Evolutionary conservation across 2,329 filamentous ascomycete genomes (phyloP).

Genomic region (Phialemoniopsis sp.): DNA sequence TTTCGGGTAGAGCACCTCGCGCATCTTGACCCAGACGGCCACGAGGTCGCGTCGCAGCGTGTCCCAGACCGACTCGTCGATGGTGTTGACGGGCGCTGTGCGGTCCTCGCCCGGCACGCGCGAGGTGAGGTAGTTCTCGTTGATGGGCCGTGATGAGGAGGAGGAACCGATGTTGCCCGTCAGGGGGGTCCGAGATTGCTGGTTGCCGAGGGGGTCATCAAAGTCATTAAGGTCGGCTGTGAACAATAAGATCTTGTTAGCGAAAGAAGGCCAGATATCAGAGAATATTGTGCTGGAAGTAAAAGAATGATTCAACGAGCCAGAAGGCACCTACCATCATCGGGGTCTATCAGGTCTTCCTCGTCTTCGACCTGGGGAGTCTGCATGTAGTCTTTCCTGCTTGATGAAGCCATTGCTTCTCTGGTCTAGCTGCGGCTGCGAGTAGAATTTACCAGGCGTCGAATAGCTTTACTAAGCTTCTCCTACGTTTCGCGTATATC

Average conservation of each 20-base stretch:
- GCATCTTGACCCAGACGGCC: conserved; percentile 97
- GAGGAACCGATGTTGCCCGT: conserved; percentile 72
- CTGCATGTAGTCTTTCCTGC: conserved; percentile 52
- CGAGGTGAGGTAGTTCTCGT: conserved; percentile 81
- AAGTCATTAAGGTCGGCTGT: conserved; percentile 85
- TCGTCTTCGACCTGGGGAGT: conserved; percentile 51
- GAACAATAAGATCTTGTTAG: not conserved
- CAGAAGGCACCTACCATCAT: conserved; percentile 57
- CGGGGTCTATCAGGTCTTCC: conserved; percentile 73
- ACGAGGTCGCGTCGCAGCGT: conserved; percentile 89
- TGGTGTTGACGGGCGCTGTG: conserved; percentile 82
- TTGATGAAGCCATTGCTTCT: conserved; percentile 39
- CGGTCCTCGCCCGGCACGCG: conserved; percentile 91
- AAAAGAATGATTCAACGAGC: no score
- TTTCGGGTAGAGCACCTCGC: conserved; percentile 92
- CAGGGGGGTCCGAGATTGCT: conserved; percentile 66
- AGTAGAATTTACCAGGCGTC: not conserved
- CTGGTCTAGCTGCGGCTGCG: not conserved
- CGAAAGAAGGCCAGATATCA: not conserved
- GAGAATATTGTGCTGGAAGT: no score
- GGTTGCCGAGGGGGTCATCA: conserved; percentile 72
- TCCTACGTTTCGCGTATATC: no score
- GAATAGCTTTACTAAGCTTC: not conserved
- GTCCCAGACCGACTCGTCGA: conserved; percentile 96
- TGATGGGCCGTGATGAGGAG: conserved; percentile 51